Evolutionary conservation across 2,329 filamentous ascomycete genomes (phyloP), one percentile per base, ranked within the genome.

Genomic region (Alternaria tenuissima): DNA sequence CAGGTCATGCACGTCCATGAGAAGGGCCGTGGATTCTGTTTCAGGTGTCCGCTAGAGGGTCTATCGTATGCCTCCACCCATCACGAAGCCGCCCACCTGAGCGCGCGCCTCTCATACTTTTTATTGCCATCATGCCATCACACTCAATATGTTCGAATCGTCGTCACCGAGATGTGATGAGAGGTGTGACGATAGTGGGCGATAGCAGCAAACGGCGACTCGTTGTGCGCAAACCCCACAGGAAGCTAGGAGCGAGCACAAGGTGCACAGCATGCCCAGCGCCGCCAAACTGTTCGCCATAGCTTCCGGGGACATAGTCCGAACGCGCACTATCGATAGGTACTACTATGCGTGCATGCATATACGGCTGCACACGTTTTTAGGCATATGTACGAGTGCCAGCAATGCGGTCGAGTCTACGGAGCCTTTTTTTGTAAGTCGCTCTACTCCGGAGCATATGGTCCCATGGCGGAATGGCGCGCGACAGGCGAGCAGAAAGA

Each of bases 41-140:
- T 70, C 62, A 68, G 60, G 55, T 48, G 58, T 52, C 52, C 48
- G 52, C 49, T 53, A 52, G 57, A 52, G 51, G n/a, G 52, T 34
- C 53, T 57, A 24, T 54, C 52, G 61, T 43, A 41, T 55, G 56
- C 60, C 61, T 62, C 57, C 55, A 43, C 55, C 57, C 32, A 55
- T 58, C 59, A 61, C 61, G 55, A 62, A 61, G 46, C 62, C 62
- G 59, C 61, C 56, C 52, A 56, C 22, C 52, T 59, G 68, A 67
- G 69, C 66, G 69, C 69, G 69, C 69, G 69, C 66, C 39, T 52
- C 52, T 69, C 53, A 62, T 63, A 52, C n/a, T 44, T 48, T 43
- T 43, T 47, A 63, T 63, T 66, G 38, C 62, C 39, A 38, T 63
- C 56, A 61, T 68, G 63, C 58, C 57, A 59, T 62, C 34, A 59